Conservation (phyloP, 495 filamentous ascomycete species). For the Aspergillus ostianus region DNA sequence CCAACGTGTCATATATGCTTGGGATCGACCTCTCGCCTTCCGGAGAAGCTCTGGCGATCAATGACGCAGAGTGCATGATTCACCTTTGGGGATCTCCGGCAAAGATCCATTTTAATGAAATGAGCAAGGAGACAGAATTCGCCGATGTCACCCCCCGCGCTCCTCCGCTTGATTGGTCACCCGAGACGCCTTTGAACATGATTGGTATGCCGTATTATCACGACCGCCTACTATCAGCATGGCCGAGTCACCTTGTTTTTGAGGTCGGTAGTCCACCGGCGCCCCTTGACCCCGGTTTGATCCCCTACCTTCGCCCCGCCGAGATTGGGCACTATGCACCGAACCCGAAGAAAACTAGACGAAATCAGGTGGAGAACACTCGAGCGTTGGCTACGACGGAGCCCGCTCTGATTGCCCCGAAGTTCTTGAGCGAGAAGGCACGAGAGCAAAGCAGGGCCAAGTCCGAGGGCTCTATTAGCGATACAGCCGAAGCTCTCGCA, state of each 20-base stretch:
- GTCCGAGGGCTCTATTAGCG: conserved; percentile 54
- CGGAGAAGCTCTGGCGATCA: conserved; percentile 81
- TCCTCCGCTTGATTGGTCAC: conserved; percentile 60
- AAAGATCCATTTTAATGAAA: conserved; percentile 89
- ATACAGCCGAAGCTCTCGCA: conserved; percentile 60
- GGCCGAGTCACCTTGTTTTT: conserved; percentile 79
- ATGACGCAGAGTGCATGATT: conserved; percentile 72
- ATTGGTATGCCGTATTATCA: conserved; percentile 93
- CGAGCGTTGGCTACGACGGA: conserved; percentile 51
- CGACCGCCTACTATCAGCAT: conserved; percentile 81
- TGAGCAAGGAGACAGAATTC: conserved; percentile 75
- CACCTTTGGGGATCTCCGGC: conserved; percentile 89
- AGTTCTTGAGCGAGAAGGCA: conserved; percentile 91
- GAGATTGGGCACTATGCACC: conserved; percentile 73
- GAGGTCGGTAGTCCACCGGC: conserved; percentile 80
- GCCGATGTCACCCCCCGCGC: conserved; percentile 58
- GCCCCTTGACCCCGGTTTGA: conserved; percentile 69
- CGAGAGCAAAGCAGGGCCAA: conserved; percentile 59
- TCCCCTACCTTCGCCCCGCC: conserved; percentile 63
- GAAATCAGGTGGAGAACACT: conserved; percentile 83
- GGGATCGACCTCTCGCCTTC: conserved; percentile 84
- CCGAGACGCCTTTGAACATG: conserved; percentile 77
- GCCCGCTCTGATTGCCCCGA: conserved; percentile 66
- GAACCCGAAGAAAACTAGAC: conserved; percentile 67
- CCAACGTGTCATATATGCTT: conserved; percentile 71